Evolutionary conservation across 805 yeast genomes (phyloP).

Genomic region (Diddensiella caesifluorescens): DNA sequence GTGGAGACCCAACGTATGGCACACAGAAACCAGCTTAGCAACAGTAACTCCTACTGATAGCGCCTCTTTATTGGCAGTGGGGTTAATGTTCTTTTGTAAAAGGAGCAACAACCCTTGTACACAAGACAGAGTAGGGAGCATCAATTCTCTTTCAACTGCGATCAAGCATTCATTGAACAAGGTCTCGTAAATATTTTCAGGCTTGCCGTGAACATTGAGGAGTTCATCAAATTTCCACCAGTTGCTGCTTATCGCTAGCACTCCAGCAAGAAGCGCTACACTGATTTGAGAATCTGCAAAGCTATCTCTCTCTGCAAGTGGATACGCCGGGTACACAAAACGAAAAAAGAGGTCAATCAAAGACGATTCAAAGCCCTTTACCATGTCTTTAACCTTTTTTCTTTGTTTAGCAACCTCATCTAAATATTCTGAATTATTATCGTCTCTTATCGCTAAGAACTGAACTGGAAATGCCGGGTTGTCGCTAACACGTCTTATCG

Average conservation of each 20-base stretch:
- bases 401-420: slow-evolving; percentile 12
- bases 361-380: slow-evolving; percentile 23
- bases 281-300: slow-evolving; percentile 29
- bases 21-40: slow-evolving; percentile 28
- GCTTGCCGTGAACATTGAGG: slow-evolving; percentile 29
- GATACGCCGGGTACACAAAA: slow-evolving; percentile 33
- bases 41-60: slow-evolving; percentile 23
- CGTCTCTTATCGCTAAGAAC: slow-evolving; percentile 21
- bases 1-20: slow-evolving; percentile 32
- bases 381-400: slow-evolving; percentile 13
- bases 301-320: slow-evolving; percentile 30
- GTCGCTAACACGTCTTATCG: slow-evolving; percentile 24
- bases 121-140: slow-evolving; percentile 29
- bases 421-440: slow-evolving; percentile 12
- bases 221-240: slow-evolving; percentile 34
- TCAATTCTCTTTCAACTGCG: slow-evolving; percentile 28
- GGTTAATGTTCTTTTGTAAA: slow-evolving; percentile 29
- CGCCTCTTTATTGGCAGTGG: slow-evolving; percentile 31
- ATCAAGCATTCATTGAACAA: slow-evolving; percentile 27
- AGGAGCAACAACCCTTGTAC: slow-evolving; percentile 31
- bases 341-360: slow-evolving; percentile 31
- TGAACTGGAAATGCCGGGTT: slow-evolving; percentile 25
- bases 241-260: slow-evolving; percentile 31
- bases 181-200: slow-evolving; percentile 24
- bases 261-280: slow-evolving; percentile 30